These are phyloP conservation scores for Tripterygium wilfordii DNA, from an alignment of 177 flowering plant species.

Conservation along the genomic window DNA sequence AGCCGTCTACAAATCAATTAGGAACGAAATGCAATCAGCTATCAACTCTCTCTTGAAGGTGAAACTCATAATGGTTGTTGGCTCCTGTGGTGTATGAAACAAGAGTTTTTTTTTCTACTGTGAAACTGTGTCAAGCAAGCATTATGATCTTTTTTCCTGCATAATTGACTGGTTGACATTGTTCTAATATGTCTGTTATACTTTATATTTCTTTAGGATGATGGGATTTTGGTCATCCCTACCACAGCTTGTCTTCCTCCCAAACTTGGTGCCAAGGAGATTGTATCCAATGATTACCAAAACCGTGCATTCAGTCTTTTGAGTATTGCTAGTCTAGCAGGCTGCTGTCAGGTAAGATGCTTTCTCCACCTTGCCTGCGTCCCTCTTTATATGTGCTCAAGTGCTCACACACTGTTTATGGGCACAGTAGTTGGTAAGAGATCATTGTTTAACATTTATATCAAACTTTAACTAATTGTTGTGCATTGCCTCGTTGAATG, in stretches of 20 bases:
- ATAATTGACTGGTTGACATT: too few species aligned
- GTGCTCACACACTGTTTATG: neutral
- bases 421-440: neutral
- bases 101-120: too few species aligned
- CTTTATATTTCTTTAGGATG: too few species aligned
- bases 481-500: too few species aligned
- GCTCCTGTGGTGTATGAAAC: neutral
- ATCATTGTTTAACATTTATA: too few species aligned
- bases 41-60: constrained; percentile 76
- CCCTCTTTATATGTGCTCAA: constrained; percentile 1
- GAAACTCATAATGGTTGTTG: constrained; percentile 1
- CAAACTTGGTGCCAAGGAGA: constrained; percentile 72
- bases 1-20: constrained; percentile 37
- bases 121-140: too few species aligned
- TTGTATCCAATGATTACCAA: constrained; percentile 52
- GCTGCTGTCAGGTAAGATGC: constrained; percentile 82
- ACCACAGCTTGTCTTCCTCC: constrained; percentile 71
- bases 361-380: constrained; percentile 7
- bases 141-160: too few species aligned
- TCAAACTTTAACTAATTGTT: too few species aligned
- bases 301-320: constrained; percentile 38
- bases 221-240: constrained; percentile 85
- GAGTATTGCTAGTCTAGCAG: constrained; percentile 82
- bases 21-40: constrained; percentile 66
- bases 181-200: too few species aligned